A percentile compares a stretch with the other conserved stretches of the same genome.
phyloP scores from a whole-genome alignment of 2,329 filamentous ascomycete genomes.

The Microcyclospora tardicrescens region DNA sequence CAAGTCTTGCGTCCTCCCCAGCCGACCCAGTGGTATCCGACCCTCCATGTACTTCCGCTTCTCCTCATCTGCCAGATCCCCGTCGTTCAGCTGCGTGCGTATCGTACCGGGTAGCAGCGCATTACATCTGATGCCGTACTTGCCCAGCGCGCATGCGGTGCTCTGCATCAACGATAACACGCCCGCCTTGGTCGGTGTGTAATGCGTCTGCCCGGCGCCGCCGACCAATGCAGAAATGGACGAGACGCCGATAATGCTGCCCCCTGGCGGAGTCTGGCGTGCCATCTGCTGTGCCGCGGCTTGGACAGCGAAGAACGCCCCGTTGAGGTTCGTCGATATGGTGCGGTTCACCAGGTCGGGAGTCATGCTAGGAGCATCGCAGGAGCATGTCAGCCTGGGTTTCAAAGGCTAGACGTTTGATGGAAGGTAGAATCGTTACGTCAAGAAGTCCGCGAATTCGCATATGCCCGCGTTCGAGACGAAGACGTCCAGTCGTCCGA shows the following conservation, averaged over 20 bases:
- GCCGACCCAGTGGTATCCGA: conserved; percentile 63
- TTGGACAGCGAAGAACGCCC: conserved; percentile 79
- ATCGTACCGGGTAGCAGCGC: conserved; percentile 74
- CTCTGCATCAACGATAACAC: conserved; percentile 73
- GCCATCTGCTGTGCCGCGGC: conserved; percentile 78
- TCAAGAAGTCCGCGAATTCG: conserved; percentile 75
- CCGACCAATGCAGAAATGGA: conserved; percentile 66
- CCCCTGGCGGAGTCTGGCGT: conserved; percentile 46
- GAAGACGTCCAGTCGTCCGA: conserved; percentile 50
- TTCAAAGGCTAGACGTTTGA: background rate
- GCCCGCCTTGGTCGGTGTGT: conserved; percentile 80
- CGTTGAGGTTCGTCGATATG: conserved; percentile 67
- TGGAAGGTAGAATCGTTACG: conserved; percentile 28
- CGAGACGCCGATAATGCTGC: conserved; percentile 65
- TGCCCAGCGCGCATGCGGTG: conserved; percentile 63
- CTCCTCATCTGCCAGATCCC: conserved; percentile 57
- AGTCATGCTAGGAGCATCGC: conserved; percentile 40
- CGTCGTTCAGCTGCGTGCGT: conserved; percentile 71
- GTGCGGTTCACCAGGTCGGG: conserved; percentile 59
- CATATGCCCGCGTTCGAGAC: conserved; percentile 84
- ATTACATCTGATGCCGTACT: conserved; percentile 68
- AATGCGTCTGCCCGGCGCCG: conserved; percentile 67
- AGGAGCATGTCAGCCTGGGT: background rate
- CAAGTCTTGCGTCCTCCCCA: conserved; percentile 60
- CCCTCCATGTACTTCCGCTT: conserved; percentile 71